Conservation (phyloP, 805 yeast genomes). For the Candida xyloterini region DNA sequence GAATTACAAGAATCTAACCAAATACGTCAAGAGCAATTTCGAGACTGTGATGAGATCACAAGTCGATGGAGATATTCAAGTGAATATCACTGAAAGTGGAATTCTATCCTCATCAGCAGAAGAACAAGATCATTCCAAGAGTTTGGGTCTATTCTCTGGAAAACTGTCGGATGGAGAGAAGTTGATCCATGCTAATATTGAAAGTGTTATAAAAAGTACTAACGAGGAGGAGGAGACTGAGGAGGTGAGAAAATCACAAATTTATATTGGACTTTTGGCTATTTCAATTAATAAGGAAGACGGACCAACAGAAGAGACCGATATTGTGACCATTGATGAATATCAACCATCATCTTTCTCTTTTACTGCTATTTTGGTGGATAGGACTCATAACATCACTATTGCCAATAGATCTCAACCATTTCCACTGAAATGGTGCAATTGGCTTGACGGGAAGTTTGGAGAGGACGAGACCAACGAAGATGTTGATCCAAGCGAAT, state of each 20-base stretch:
- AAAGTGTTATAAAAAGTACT: constrained; percentile 49
- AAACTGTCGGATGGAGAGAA: constrained; percentile 82
- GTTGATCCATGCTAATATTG: constrained; percentile 82
- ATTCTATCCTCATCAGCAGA: constrained; percentile 33
- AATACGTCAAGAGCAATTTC: constrained; percentile 51
- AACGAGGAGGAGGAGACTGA: constrained; percentile 4
- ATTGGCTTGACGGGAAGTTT: constrained; percentile 70
- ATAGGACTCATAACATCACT: constrained; percentile 72
- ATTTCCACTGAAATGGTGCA: constrained; percentile 85
- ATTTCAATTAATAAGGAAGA: constrained; percentile 25
- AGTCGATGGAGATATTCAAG: constrained; percentile 73
- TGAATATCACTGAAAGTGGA: constrained; percentile 53
- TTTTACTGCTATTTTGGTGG: constrained; percentile 74
- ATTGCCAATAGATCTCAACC: constrained; percentile 81
- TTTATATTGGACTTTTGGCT: constrained; percentile 34
- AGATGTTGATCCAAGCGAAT: constrained; percentile 69
- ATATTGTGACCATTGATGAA: constrained; percentile 42
- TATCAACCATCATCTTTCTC: constrained; percentile 57
- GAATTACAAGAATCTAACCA: constrained; percentile 48
- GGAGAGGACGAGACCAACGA: constrained; percentile 21
- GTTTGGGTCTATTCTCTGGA: constrained; percentile 72
- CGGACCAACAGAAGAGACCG: constrained; percentile 22
- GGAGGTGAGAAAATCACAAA: constrained; percentile 23
- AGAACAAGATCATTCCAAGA: constrained; percentile 33
- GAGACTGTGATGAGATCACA: constrained; percentile 60